Evolutionary conservation across 1,139 yeast species (phyloP).

Genomic region (Lodderomyces oxycetoniae): DNA sequence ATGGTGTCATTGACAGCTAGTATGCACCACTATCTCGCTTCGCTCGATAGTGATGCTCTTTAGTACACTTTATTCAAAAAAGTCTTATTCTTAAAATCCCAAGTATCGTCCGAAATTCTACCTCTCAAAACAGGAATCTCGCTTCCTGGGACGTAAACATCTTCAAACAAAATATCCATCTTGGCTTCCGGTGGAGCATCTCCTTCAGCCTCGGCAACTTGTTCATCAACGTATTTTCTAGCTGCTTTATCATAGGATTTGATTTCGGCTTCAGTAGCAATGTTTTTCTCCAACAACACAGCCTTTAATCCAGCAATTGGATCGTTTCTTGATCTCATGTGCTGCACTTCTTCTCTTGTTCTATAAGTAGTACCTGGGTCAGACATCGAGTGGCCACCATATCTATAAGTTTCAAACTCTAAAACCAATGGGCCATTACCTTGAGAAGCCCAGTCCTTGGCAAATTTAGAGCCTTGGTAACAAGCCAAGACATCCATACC

Average conservation of each 20-base stretch:
- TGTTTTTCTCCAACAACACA: conserved; percentile 70
- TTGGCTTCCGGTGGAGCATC: conserved; percentile 95
- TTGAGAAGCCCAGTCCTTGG: conserved; percentile 89
- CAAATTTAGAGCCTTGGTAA: conserved; percentile 94
- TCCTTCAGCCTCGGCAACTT: conserved; percentile 89
- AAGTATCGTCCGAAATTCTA: conserved; percentile 88
- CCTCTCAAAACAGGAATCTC: conserved; percentile 94
- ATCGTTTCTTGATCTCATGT: conserved; percentile 97
- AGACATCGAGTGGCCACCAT: conserved; percentile 99
- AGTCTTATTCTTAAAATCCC: conserved; percentile 76
- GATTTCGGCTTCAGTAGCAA: conserved; percentile 92
- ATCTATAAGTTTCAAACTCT: conserved; percentile 97
- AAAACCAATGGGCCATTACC: conserved; percentile 96
- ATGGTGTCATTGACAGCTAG: no score
- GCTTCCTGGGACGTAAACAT: conserved; percentile 91
- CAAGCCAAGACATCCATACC: conserved; percentile 98
- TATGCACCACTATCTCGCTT: no score
- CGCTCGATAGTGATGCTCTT: no score
- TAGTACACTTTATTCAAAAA: conserved; percentile 55
- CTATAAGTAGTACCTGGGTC: conserved; percentile 99
- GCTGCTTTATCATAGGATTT: conserved; percentile 93
- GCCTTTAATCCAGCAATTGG: conserved; percentile 96
- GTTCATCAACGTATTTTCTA: conserved; percentile 91
- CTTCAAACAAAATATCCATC: conserved; percentile 92
- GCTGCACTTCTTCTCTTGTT: conserved; percentile 99